Evolutionary conservation across 257 asterid genomes (phyloP), one percentile per base, ranked within the genome.

Genomic region (Striga asiatica): DNA sequence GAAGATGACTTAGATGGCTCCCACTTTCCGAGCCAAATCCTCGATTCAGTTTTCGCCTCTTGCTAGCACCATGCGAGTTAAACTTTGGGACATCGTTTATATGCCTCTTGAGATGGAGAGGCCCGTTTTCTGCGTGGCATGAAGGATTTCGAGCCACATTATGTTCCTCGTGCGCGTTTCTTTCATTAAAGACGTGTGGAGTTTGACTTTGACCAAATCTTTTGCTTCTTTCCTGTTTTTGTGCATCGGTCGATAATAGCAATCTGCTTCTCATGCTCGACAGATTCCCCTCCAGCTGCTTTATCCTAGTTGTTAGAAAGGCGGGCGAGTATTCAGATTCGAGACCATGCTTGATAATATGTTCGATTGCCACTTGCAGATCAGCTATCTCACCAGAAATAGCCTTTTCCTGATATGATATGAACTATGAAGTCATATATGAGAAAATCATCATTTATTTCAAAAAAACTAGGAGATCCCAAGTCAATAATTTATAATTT

Each of bases 331-430:
- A 59, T 20, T 41, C 66, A 0, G 62, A 47, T 47, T 72, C 66
- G 23, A 72, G 74, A 31, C 68, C 71, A 5, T 62, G 32, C 39
- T 67, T 64, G 45, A 29, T 18, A 8, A 72, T 62, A 64, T 67
- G 78, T n/a, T 54, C 48, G 6, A 72, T 54, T 24, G 46, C 78
- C 17, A 23, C 22, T 0, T 2, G 65, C 37, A 72, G 50, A 54
- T 68, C 65, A 42, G 54, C 57, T 29, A 67, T 63, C 71, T 72
- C 78, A 10, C 46, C 8, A 9, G 34, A 60, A 54, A 48, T 25
- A 12, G 65, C 68, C 65, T 45, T 58, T 5, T 14, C 58, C 76
- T 71, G 76, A 61, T 25, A 61, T 12, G 47, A 71, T 39, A 19
- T 9, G 21, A 66, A 13, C 39, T 19, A 60, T 13, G 45, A 38